Conservation (phyloP, 768 basidiomycete genomes). For the Kwoniella sp. region DNA sequence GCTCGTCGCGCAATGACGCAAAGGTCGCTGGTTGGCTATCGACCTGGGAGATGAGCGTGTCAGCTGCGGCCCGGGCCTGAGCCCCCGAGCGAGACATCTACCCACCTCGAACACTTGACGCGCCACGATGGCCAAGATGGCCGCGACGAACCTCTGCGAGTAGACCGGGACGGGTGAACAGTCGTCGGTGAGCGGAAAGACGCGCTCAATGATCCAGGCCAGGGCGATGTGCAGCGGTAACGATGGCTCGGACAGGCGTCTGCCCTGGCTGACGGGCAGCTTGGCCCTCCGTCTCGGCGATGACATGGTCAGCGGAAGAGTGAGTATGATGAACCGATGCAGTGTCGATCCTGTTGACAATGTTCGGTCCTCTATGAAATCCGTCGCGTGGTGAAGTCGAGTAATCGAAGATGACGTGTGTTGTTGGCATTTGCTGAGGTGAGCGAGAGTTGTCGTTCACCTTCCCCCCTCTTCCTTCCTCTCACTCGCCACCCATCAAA, state of each 20-base stretch:
- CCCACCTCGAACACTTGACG: slow-evolving; percentile 35
- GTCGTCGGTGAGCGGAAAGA: slow-evolving; percentile 27
- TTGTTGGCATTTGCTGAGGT: too few species aligned
- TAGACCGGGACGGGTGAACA: slow-evolving; percentile 19
- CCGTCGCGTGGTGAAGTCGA: slow-evolving; percentile 6
- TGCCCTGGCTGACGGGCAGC: slow-evolving; percentile 1
- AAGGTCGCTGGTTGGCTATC: slow-evolving; percentile 18
- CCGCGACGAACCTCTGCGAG: slow-evolving; percentile 24
- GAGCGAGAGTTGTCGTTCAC: neutral
- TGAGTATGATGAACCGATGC: too few species aligned
- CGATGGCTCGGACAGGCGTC: slow-evolving; percentile 17
- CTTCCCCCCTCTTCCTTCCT: neutral
- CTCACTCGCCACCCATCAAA: too few species aligned
- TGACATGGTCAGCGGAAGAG: slow-evolving; percentile 19
- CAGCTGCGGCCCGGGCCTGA: neutral
- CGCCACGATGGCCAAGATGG: slow-evolving; percentile 26
- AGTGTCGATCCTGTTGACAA: neutral
- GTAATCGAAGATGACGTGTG: slow-evolving; percentile 1
- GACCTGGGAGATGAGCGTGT: slow-evolving; percentile 9
- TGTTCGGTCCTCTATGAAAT: neutral
- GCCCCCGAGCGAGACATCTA: neutral
- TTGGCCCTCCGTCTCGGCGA: slow-evolving; percentile 8
- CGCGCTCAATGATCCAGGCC: slow-evolving; percentile 25
- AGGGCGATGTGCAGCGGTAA: slow-evolving; percentile 33
- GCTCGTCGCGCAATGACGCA: slow-evolving; percentile 10